phyloP scores from a whole-genome alignment of 345 rosid species.

The Salix udensis region DNA sequence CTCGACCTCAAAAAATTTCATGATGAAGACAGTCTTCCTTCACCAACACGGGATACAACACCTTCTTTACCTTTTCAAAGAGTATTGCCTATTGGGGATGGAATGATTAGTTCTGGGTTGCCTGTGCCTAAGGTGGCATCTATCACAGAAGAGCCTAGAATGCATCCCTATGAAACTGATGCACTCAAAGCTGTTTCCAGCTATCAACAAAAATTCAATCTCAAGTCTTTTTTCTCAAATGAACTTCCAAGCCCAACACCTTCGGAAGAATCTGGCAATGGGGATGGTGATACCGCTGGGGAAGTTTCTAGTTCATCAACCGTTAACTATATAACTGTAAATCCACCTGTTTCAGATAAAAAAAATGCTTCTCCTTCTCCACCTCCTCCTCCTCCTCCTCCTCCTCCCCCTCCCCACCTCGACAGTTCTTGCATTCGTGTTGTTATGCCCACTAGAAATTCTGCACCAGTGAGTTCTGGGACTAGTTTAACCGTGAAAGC shows the following conservation, averaged over 20 bases:
- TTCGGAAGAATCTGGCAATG: conserved; percentile 65
- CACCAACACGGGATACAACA: conserved; percentile 76
- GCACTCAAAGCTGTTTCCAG: conserved; percentile 69
- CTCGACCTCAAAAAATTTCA: conserved; percentile 94
- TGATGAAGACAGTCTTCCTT: conserved; percentile 91
- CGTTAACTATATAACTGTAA: conserved; percentile 19
- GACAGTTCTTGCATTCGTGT: conserved; percentile 26
- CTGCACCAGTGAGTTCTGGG: conserved; percentile 26
- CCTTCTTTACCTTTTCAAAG: conserved; percentile 45
- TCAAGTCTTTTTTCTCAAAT: conserved; percentile 38
- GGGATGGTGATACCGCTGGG: conserved; percentile 51
- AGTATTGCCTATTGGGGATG: conserved; percentile 34
- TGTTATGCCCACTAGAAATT: conserved; percentile 24
- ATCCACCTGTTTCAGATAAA: conserved; percentile 25
- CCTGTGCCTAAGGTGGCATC: conserved; percentile 33
- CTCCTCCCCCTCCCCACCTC: conserved; percentile 17
- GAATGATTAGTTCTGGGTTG: conserved; percentile 31
- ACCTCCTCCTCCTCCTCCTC: neutral
- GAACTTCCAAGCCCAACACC: conserved; percentile 98
- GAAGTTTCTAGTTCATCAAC: conserved; percentile 60
- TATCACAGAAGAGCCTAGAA: conserved; percentile 34
- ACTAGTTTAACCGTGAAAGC: conserved; percentile 43
- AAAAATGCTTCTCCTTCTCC: conserved; percentile 18
- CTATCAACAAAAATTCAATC: conserved; percentile 74
- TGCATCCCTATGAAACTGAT: conserved; percentile 66